Percentiles rank a stretch among this genome's conserved stretches.
phyloP scores from a whole-genome alignment of 2,329 filamentous ascomycete species.

The Botrytis galanthina region DNA sequence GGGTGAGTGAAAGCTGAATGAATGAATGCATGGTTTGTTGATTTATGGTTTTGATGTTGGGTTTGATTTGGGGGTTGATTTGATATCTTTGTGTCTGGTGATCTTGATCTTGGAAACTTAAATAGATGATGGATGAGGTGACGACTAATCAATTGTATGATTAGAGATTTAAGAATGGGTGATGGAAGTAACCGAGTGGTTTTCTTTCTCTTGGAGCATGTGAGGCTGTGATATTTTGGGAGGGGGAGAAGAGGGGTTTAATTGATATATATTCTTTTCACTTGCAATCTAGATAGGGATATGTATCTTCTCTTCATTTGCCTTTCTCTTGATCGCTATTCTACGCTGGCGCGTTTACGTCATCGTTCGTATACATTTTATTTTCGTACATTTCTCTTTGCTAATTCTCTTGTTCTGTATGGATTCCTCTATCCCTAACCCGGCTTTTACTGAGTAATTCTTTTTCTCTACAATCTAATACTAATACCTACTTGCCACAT shows the following conservation, averaged over 20 bases:
- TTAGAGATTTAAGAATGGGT: neutral
- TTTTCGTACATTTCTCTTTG: neutral
- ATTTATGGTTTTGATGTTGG: neutral
- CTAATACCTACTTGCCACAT: neutral
- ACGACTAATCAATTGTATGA: neutral
- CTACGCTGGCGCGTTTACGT: neutral
- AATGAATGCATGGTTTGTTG: neutral
- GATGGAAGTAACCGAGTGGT: neutral
- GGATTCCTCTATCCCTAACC: neutral
- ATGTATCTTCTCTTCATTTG: neutral
- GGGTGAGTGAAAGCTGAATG: neutral
- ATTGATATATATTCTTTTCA: neutral
- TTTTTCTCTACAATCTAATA: neutral
- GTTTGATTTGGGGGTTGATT: neutral
- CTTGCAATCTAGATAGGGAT: neutral
- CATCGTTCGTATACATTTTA: neutral
- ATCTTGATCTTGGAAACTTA: neutral
- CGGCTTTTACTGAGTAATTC: neutral
- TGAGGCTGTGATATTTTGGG: neutral
- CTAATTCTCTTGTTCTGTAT: neutral
- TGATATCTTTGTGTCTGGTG: neutral
- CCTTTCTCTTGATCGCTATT: neutral
- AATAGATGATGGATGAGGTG: neutral
- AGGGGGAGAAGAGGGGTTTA: neutral
- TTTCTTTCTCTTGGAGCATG: neutral